Evolutionary conservation across 2,329 filamentous ascomycete species (phyloP), one percentile per base, ranked within the genome.

Genomic region (Didymella pinodella): DNA sequence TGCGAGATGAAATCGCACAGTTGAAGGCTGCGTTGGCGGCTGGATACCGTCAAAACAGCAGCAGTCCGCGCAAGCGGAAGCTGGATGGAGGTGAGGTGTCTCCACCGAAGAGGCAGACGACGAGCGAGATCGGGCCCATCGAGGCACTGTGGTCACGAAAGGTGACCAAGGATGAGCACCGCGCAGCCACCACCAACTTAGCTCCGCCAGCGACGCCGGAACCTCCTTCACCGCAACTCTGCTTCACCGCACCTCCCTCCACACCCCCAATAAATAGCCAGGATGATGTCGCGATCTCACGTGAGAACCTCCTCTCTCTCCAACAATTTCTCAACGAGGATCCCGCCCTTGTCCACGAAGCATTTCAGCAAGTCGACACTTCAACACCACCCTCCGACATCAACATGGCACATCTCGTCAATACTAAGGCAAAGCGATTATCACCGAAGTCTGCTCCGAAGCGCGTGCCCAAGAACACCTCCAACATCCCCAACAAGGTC

Each of bases 71-170:
- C 32, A 56, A 56, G 47, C 41, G 54, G 7, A 50, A 41, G 26
- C 36, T 20, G n/a, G 34, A 16, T 7, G 18, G 22, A 4, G 18
- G 38, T 32, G 32, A 56, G n/a, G 22, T 28, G 2, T 54, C 52
- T 32, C 52, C 45, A 2, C 45, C 52, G 0, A 48, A 48, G 28
- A 43, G 32, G 16, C 45, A 48, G 20, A 25, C 8, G 1, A 29
- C 32, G 6, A 46, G 7, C 1, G 31, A 47, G 1, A 18, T 46
- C 14, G 49, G 53, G 11, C 53, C 61, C 0, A 54, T 57, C 3
- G 61, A 63, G 53, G 46, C 61, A 20, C 36, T 60, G 49, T 63
- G 61, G 61, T 54, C 49, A 41, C 25, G 43, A 12, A 49, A 47
- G 28, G 34, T 48, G 18, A 48, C 44, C 11, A 10, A 28, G 22